Evolutionary conservation across 768 basidiomycete genomes (phyloP), one percentile per base, ranked within the genome.

Genomic region (Suillus brevipes): DNA sequence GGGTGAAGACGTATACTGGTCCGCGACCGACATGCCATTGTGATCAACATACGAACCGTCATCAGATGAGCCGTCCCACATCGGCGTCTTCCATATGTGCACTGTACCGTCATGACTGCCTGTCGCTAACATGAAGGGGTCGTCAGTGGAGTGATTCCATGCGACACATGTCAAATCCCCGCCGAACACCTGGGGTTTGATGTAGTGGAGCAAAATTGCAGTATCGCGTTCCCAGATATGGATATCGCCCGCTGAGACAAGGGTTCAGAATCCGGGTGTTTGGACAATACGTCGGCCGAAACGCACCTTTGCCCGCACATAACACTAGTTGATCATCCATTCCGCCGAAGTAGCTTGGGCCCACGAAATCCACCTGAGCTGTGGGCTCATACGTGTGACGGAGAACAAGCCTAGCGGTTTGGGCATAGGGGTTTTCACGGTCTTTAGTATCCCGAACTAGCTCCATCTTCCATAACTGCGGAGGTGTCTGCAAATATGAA

Each of bases 141-240:
- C 82, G 1, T 83, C 85, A 12, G 83, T 82, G 2, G 83, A 83
- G 64, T 84, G 85, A 71, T 91, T 94, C 91, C 92, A 94, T 16
- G 90, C 89, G 42, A 92, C 84, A 65, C 89, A 90, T 12, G 92
- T 93, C 64, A 94, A 72, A 71, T 92, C 90, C 25, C 89, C 89
- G 3, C 85, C 83, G 37, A 84, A 82, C 13, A 78, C 78, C 71
- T 87, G 88, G 36, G 87, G 83, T 14, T 84, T 86, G 68, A 94
- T 82, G 67, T 87, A 84, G 67, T 92, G 91, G 4, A 94, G 79
- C 2, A 92, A 78, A 10, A 85, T 82, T 8, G 85, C 92, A 20
- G 90, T 89, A 76, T 93, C 91, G 64, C 87, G 85, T 69, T 94
- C 92, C 92, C 92, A 94, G 18, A 94, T 90, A 71, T 91, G 89